phyloP scores from a whole-genome alignment of 805 yeast species.

The Brettanomyces naardenensis region DNA sequence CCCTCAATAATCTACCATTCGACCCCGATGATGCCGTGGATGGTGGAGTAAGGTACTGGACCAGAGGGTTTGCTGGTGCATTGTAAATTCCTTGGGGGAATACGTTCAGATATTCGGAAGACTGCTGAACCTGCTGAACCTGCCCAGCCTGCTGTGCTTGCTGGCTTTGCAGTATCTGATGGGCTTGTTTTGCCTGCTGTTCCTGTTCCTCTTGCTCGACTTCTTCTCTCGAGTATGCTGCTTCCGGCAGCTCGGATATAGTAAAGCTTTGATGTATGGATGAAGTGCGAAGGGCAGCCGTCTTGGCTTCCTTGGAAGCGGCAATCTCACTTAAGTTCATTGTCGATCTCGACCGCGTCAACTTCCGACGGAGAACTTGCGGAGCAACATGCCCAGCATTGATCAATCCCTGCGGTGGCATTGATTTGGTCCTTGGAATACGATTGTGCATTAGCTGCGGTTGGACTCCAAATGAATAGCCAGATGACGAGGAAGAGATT shows the following conservation, averaged over 20 bases:
- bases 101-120: neutral
- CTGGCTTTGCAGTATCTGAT: no score
- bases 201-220: neutral
- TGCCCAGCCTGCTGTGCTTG: neutral
- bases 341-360: constrained; percentile 41
- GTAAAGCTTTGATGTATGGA: constrained; percentile 1
- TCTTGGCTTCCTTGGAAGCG: constrained; percentile 24
- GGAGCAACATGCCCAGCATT: neutral
- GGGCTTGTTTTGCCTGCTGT: neutral
- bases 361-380: constrained; percentile 5
- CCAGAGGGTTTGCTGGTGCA: neutral
- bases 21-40: constrained; percentile 4
- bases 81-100: neutral
- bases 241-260: constrained; percentile 2
- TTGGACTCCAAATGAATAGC: neutral
- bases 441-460: neutral
- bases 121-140: neutral
- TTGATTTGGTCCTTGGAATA: constrained; percentile 1
- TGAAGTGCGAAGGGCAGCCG: constrained; percentile 19
- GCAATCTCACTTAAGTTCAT: constrained; percentile 50
- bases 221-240: neutral
- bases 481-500: neutral
- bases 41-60: constrained; percentile 6
- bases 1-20: neutral
- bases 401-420: neutral